phyloP scores from a whole-genome alignment of 2,329 filamentous ascomycete species.

The Aspergillus nomiae region DNA sequence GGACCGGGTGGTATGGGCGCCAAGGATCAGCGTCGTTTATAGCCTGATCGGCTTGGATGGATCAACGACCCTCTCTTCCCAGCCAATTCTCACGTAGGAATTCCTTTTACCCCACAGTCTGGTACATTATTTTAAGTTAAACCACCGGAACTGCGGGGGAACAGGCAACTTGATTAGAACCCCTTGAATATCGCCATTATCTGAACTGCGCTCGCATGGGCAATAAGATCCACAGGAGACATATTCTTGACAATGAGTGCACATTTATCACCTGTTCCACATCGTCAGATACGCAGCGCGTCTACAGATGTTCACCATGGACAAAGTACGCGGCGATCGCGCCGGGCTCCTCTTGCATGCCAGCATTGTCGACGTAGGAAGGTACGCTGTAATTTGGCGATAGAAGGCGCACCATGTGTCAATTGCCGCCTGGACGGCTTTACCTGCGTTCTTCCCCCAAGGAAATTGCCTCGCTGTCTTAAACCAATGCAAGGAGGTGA shows the following conservation, averaged over 20 bases:
- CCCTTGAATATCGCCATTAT: neutral
- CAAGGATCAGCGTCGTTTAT: neutral
- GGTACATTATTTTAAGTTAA: neutral
- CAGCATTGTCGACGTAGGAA: neutral
- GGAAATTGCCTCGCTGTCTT: neutral
- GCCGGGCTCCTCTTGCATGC: neutral
- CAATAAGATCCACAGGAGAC: neutral
- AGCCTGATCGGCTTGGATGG: neutral
- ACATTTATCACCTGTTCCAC: neutral
- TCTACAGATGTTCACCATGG: neutral
- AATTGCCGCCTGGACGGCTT: neutral
- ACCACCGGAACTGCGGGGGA: neutral
- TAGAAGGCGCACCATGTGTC: neutral
- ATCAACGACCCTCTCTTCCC: neutral
- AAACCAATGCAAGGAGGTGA: neutral
- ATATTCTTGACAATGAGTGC: neutral
- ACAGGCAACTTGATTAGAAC: neutral
- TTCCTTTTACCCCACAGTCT: neutral
- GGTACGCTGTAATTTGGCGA: neutral
- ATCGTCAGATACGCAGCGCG: no score
- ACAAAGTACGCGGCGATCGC: neutral
- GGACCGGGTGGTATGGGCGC: no score
- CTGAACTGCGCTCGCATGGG: no score
- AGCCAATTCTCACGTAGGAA: neutral
- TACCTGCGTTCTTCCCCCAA: neutral